Percentiles rank a stretch among this genome's conserved stretches.
Evolutionary conservation across 176 grass and related monocot genomes (phyloP).

Genomic region (Cenchrus fungigraminus): DNA sequence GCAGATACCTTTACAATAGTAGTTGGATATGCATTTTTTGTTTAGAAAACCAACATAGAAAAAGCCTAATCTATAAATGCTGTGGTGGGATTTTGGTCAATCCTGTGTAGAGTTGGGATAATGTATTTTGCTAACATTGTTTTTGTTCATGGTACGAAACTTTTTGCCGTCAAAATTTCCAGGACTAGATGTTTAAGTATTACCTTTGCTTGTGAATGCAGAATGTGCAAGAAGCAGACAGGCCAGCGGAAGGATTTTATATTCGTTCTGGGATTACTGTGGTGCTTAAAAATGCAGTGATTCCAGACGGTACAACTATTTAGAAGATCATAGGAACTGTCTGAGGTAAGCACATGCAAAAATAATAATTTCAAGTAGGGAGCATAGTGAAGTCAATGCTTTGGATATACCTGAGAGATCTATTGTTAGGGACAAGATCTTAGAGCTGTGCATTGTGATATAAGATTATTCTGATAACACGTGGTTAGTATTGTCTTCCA

Average conservation of each 20-base stretch:
- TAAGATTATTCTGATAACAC: neutral
- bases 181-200: constrained; percentile 1
- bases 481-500: neutral
- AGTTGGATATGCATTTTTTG: neutral
- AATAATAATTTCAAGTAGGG: neutral
- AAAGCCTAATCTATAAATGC: too few relatives aligned
- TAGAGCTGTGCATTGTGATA: neutral
- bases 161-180: neutral
- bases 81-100: too few relatives aligned
- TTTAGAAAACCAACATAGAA: too few relatives aligned
- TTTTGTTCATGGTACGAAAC: neutral
- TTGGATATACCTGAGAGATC: too few relatives aligned
- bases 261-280: constrained; percentile 88
- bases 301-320: constrained; percentile 66
- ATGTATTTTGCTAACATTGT: neutral
- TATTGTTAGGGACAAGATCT: neutral
- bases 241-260: constrained; percentile 61
- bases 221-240: constrained; percentile 81
- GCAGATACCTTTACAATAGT: neutral
- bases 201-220: constrained; percentile 38
- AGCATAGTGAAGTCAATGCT: neutral
- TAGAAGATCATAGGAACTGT: constrained; percentile 46
- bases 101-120: too few relatives aligned
- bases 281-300: constrained; percentile 64
- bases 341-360: constrained; percentile 33